Base-by-base conservation (phyloP, 2,329 filamentous ascomycete species). In the Madurella fahalii region DNA sequence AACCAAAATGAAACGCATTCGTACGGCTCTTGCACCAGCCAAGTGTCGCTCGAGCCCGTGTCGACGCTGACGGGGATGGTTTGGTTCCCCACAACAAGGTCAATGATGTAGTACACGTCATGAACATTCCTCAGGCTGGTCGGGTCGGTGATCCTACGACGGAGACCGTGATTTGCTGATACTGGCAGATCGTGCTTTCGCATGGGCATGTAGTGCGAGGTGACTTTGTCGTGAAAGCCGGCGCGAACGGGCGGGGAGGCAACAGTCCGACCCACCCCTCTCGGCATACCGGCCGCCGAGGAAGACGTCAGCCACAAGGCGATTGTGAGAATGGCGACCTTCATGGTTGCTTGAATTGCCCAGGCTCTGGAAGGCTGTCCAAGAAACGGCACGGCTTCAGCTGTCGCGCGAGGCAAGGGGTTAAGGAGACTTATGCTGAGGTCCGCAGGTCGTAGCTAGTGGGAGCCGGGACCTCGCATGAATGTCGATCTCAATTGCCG, bases 41-140 rank as follows among this genome's bases (percentile, higher is more conserved):
- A 66, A 0, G 64, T 66, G 40, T 66, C 64, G 53, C 58, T 60
- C 2, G 66, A 68, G 1, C 66, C 66, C 1, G 66, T 68, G 44
- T 68, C 66, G 15, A 68, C 49, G 31, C 61, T 63, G 9, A 68
- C 58, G 0, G 64, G 58, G 15, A 68, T 52, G 2, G 47, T 63
- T 45, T 65, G 59, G 43, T 56, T 58, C 7, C 65, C 65, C 2
- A 68, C 56, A 0, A 41, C 37, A 18, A 68, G 58, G 30, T 68
- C 61, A 25, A 65, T 61, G 46, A 67, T 60, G 54, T 67, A 68
- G 53, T 66, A 66, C 13, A 65, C 54, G 30, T 66, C 64, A 34
- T 63, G 55, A 4, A 63, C 52, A 40, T 65, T 66, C 34, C 45
- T 57, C 40, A 65, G 49, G 37, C 49, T 56, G 0, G 54, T 32